Conservation (phyloP, 2,329 filamentous ascomycete genomes). For the Ceratocystis lukuohia region DNA sequence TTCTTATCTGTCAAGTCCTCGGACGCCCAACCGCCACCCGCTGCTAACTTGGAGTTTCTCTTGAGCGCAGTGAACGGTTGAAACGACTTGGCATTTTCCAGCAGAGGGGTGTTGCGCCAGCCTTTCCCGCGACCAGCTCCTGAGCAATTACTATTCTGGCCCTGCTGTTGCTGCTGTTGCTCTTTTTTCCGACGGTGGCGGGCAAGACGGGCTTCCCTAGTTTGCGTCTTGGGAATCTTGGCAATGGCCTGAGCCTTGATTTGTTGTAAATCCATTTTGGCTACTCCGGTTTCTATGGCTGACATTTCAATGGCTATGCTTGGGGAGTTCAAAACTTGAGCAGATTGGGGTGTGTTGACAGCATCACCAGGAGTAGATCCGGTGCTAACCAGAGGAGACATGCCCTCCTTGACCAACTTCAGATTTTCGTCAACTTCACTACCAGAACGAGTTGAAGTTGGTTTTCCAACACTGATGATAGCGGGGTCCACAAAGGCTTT, state of each 20-base stretch:
- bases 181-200: conserved; percentile 14
- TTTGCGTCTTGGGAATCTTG: background rate
- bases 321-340: background rate
- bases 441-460: conserved; percentile 10
- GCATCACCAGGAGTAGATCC: background rate
- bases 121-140: conserved; percentile 33
- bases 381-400: background rate
- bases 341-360: conserved; percentile 1
- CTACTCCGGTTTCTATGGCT: conserved; percentile 7
- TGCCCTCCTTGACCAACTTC: background rate
- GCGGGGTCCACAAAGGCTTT: conserved; percentile 61
- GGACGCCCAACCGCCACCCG: conserved; percentile 70
- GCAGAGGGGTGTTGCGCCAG: conserved; percentile 46
- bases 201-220: conserved; percentile 11
- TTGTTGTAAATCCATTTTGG: conserved; percentile 1
- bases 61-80: conserved; percentile 50
- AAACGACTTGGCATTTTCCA: conserved; percentile 44
- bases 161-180: background rate
- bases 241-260: background rate
- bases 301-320: background rate
- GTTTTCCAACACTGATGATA: conserved; percentile 53
- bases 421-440: conserved; percentile 10
- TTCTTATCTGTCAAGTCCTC: conserved; percentile 93
- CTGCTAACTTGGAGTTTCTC: conserved; percentile 26
- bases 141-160: background rate